A percentile compares a stretch with the other conserved stretches of the same genome.
phyloP scores from a whole-genome alignment of 169 alveolate species.

The Eimeria praecox region DNA sequence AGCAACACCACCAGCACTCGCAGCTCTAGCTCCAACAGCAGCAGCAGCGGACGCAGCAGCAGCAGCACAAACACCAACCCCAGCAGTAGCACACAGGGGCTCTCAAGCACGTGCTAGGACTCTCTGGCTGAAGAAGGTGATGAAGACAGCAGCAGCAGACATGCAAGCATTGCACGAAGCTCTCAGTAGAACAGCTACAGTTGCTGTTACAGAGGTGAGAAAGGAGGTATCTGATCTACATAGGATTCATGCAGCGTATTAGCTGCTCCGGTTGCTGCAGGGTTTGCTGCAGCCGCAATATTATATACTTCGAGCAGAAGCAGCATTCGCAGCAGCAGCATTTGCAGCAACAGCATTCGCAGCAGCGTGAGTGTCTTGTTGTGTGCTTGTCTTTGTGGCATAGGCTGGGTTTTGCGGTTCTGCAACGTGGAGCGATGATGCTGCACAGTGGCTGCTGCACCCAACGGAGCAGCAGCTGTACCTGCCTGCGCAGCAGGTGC shows the following conservation, averaged over 20 bases:
- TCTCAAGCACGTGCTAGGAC: background rate
- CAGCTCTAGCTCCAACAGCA: background rate
- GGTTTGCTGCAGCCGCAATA: background rate
- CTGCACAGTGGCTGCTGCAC: conserved; percentile 6
- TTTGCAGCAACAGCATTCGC: background rate
- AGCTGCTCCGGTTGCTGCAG: background rate
- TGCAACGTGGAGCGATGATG: background rate
- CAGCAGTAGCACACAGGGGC: background rate
- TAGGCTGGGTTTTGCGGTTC: background rate
- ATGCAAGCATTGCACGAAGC: background rate
- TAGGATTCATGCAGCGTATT: background rate
- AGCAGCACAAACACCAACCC: background rate
- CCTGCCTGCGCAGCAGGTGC: conserved; percentile 25
- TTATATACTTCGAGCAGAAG: no score
- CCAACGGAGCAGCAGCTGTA: conserved; percentile 33
- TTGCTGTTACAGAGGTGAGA: background rate
- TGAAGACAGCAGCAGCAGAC: conserved; percentile 18
- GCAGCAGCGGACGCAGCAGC: background rate
- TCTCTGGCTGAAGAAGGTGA: background rate
- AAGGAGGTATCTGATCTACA: background rate
- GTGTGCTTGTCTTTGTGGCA: background rate
- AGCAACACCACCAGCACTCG: background rate
- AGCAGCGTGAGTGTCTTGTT: background rate
- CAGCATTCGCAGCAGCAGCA: background rate
- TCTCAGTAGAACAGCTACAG: background rate